Percentiles rank a stretch among this genome's conserved stretches.
Conservation (phyloP, 2,329 filamentous ascomycete genomes). For the Rugonectria rugulosa region DNA sequence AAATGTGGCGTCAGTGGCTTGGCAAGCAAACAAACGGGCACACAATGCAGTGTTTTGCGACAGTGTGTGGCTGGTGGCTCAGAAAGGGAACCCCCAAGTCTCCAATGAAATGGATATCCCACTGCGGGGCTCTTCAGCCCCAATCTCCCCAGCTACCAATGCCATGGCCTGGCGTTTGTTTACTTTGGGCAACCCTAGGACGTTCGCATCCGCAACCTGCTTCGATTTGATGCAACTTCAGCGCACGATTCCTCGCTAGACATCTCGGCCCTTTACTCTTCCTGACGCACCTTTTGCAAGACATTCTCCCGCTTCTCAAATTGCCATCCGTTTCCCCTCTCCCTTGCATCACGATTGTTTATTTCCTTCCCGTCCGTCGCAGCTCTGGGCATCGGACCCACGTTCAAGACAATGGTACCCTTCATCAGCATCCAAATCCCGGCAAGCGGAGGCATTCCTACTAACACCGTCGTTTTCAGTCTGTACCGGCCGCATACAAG, state of each 20-base stretch:
- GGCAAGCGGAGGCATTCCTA: conserved; percentile 32
- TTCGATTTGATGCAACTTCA: conserved; percentile 26
- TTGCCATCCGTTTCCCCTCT: conserved; percentile 8
- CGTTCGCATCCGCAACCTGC: conserved; percentile 30
- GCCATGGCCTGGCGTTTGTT: conserved; percentile 29
- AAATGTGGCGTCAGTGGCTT: conserved; percentile 27
- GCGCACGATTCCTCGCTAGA: conserved; percentile 21
- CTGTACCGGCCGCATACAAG: conserved; percentile 68
- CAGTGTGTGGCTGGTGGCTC: conserved; percentile 11
- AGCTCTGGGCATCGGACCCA: conserved; percentile 34
- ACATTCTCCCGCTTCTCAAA: neutral
- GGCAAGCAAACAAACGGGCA: too few relatives aligned
- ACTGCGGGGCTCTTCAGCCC: conserved; percentile 3
- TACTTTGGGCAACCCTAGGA: conserved; percentile 30
- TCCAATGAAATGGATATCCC: neutral
- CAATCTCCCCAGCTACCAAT: conserved; percentile 35
- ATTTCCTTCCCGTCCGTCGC: conserved; percentile 27
- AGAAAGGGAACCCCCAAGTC: neutral
- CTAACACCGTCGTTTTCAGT: conserved; percentile 50
- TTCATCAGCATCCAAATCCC: conserved; percentile 36
- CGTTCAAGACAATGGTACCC: conserved; percentile 44
- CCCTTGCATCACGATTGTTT: conserved; percentile 28
- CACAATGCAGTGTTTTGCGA: too few relatives aligned
- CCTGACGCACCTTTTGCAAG: conserved; percentile 8
- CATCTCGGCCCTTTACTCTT: conserved; percentile 6